Conservation (phyloP, 768 basidiomycete genomes). For the Podaxis mareebaensis region DNA sequence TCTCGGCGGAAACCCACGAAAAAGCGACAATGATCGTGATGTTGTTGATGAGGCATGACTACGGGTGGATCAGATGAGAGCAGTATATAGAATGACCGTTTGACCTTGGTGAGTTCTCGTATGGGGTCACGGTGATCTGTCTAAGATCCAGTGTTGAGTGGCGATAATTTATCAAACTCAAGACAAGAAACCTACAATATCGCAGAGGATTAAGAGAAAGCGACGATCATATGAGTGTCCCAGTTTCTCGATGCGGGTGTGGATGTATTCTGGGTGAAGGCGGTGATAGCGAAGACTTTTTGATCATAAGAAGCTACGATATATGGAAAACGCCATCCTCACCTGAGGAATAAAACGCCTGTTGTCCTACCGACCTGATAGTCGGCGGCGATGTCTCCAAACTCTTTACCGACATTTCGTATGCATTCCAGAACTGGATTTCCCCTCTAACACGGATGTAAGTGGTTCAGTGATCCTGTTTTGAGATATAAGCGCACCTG, state of each 20-base stretch:
- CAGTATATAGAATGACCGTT: slow-evolving; percentile 4
- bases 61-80: slow-evolving; percentile 12
- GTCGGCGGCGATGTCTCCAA: slow-evolving; percentile 90
- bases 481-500: slow-evolving; percentile 44
- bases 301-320: neutral
- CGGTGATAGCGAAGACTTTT: slow-evolving; percentile 89
- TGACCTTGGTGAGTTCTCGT: slow-evolving; percentile 87
- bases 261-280: slow-evolving; percentile 96
- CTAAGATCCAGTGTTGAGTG: slow-evolving; percentile 37
- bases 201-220: slow-evolving; percentile 86
- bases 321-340: slow-evolving; percentile 11
- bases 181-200: slow-evolving; percentile 66
- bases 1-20: slow-evolving; percentile 43
- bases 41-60: slow-evolving; percentile 90
- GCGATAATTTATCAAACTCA: neutral
- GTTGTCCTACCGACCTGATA: slow-evolving; percentile 96
- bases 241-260: slow-evolving; percentile 85
- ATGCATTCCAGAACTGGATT: slow-evolving; percentile 90
- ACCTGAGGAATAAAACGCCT: slow-evolving; percentile 92
- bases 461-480: neutral
- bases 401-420: slow-evolving; percentile 89
- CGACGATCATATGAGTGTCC: slow-evolving; percentile 80
- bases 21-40: slow-evolving; percentile 92
- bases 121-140: slow-evolving; percentile 90
- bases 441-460: slow-evolving; percentile 54